Base-by-base conservation (phyloP, 352 stramenopile species). In the Pythium insidiosum region DNA sequence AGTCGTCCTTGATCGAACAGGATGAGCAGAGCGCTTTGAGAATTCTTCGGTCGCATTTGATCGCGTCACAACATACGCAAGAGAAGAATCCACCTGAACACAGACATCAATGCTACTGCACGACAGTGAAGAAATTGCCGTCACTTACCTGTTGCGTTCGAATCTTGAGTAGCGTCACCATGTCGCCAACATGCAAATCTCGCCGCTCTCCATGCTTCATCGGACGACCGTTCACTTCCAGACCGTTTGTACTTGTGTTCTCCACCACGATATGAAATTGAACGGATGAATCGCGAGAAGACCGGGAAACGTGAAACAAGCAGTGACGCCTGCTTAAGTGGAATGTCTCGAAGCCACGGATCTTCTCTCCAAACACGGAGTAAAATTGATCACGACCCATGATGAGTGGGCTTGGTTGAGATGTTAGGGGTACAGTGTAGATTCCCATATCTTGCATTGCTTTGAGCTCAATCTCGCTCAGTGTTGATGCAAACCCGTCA, bases 161-260 rank as follows among this genome's bases (percentile, higher is more conserved):
- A 52, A 80, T 74, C 37, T 61, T 65, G 34, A 85, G 49, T 7
- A 88, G 38, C 11, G 75, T 85, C 6, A 88, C 55, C 6, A 62
- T 66, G 47, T 88, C 75, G 7, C 67, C 61, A 20, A 75, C 37
- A n/a, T 76, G 61, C 9, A 88, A 56, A 21, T 77, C 60, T 18
- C 59, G 26, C 3, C 46, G 45, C 30, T 78, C 59, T 2, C 61
- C 53, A 43, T 66, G 65, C 57, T 76, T 77, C 26, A 88, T 56
- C n/a, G 56, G 30, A 18, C 53, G 35, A 5, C 68, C 68, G 47
- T 88, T 88, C 11, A 88, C 59, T 13, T 69, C 58, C 7, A 83
- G 64, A 4, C 75, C 75, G 28, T 88, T 88, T 15, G 72, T 84
- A 43, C 75, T 88, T 5, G 72, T 88, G 39, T 88, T 74, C 57